These are phyloP conservation scores for Fusarium veterinarium DNA, from an alignment of 2,329 filamentous ascomycete species.

Conservation along the genomic window DNA sequence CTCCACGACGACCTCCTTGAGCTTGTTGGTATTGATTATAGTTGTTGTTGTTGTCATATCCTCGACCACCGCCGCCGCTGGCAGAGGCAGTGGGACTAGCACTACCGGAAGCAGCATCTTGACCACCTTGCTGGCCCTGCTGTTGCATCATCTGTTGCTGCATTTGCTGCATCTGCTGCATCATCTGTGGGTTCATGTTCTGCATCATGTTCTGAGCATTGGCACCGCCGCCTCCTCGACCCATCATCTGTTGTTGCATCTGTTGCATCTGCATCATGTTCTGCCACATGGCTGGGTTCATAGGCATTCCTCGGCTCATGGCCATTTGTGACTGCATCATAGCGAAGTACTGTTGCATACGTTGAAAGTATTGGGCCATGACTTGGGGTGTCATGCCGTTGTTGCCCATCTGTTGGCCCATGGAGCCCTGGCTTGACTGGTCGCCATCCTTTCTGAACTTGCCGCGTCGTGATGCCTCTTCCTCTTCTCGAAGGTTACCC, in stretches of 20 bases:
- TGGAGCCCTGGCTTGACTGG: conserved; percentile 54
- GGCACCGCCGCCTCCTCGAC: conserved; percentile 52
- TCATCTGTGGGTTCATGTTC: conserved; percentile 64
- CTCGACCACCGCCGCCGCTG: conserved; percentile 44
- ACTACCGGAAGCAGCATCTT: conserved; percentile 45
- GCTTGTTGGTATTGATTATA: conserved; percentile 57
- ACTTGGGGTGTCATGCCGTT: conserved; percentile 90
- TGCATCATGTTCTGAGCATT: conserved; percentile 55
- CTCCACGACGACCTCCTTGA: conserved; percentile 47
- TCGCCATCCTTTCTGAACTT: conserved; percentile 69
- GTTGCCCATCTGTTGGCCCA: conserved; percentile 58
- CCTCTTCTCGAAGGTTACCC: conserved; percentile 92
- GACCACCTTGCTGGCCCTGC: conserved; percentile 47
- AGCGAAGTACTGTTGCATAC: conserved; percentile 97
- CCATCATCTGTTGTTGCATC: conserved; percentile 67
- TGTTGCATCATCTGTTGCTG: conserved; percentile 57
- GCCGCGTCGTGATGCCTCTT: conserved; percentile 74
- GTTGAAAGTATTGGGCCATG: conserved; percentile 98
- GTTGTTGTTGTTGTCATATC: conserved; percentile 48
- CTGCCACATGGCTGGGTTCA: conserved; percentile 82
- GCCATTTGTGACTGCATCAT: conserved; percentile 96
- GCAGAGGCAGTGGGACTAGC: conserved; percentile 29
- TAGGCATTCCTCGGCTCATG: conserved; percentile 78
- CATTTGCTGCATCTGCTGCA: conserved; percentile 69
- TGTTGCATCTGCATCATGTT: conserved; percentile 83